Evolutionary conservation across 805 yeast species (phyloP).

Genomic region (Candida taoyuanica): DNA sequence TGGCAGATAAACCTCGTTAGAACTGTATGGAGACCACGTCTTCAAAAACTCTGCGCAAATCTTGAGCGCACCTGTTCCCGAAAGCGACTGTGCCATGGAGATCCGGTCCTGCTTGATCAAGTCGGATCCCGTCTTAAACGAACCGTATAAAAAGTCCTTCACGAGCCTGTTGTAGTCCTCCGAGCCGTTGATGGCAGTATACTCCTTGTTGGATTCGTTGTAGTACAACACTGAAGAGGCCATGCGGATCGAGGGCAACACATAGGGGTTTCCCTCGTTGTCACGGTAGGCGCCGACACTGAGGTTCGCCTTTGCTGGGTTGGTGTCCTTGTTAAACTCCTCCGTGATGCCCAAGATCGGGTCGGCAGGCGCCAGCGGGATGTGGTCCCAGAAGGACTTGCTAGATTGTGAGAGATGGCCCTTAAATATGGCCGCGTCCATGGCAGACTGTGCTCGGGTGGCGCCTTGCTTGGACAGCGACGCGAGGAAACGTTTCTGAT

Average conservation of each 20-base stretch:
- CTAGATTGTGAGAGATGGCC: constrained; percentile 1
- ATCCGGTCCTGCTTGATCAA: constrained; percentile 56
- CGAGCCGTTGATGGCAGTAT: constrained; percentile 81
- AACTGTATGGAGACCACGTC: constrained; percentile 45
- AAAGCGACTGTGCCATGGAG: constrained; percentile 81
- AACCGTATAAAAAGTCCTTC: constrained; percentile 65
- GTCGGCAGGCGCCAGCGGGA: constrained; percentile 66
- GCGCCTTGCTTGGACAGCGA: constrained; percentile 8
- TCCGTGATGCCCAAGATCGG: constrained; percentile 79
- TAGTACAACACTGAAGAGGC: constrained; percentile 45
- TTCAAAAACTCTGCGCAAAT: constrained; percentile 75
- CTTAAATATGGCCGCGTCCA: constrained; percentile 2
- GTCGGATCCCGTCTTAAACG: constrained; percentile 51
- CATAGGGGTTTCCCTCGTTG: constrained; percentile 82
- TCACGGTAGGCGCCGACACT: constrained; percentile 81
- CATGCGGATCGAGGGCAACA: constrained; percentile 55
- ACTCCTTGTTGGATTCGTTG: constrained; percentile 61
- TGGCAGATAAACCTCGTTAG: constrained; percentile 56
- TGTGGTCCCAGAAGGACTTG: constrained; percentile 13
- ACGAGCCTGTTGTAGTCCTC: constrained; percentile 63
- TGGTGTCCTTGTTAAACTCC: constrained; percentile 62
- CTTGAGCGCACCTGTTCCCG: constrained; percentile 94
- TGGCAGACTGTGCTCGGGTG: background rate
- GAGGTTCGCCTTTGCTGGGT: constrained; percentile 49
- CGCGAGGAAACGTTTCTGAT: constrained; percentile 4